Percentiles rank a stretch among this genome's conserved stretches.
phyloP scores from a whole-genome alignment of 1,284 basidiomycete species.

The Naganishia cerealis region DNA sequence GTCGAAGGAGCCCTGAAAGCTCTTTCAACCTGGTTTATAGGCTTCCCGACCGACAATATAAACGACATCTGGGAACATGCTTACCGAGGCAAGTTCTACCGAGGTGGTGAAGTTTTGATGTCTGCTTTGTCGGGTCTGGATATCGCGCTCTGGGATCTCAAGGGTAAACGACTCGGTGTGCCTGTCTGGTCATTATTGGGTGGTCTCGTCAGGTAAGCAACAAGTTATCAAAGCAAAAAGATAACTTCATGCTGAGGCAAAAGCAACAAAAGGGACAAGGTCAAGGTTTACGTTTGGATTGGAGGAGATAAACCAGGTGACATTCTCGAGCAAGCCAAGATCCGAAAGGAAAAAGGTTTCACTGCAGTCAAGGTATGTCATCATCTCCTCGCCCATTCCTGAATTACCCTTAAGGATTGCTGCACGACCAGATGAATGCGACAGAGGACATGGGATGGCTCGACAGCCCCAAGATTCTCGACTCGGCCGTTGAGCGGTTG shows the following conservation, averaged over 20 bases:
- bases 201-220: constrained; percentile 60
- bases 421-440: constrained; percentile 33
- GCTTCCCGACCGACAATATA: constrained; percentile 37
- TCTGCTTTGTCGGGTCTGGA: constrained; percentile 38
- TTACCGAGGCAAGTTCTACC: constrained; percentile 39
- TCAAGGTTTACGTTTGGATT: constrained; percentile 58
- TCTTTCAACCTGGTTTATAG: constrained; percentile 63
- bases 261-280: not conserved
- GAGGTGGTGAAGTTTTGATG: constrained; percentile 39
- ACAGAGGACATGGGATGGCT: constrained; percentile 53
- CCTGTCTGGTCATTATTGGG: constrained; percentile 68
- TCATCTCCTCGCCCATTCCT: not conserved
- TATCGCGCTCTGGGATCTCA: constrained; percentile 61
- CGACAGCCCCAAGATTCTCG: constrained; percentile 53
- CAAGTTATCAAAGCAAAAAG: constrained; percentile 38
- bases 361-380: constrained; percentile 65
- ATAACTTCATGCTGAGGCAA: constrained; percentile 27
- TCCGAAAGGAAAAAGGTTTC: constrained; percentile 64
- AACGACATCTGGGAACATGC: constrained; percentile 39
- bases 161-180: constrained; percentile 67
- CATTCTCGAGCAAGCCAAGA: constrained; percentile 60
- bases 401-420: not conserved
- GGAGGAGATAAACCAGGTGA: constrained; percentile 66
- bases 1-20: constrained; percentile 70
- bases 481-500: constrained; percentile 60